phyloP scores from a whole-genome alignment of 495 filamentous ascomycete genomes.

The Penicillium tannophilum region DNA sequence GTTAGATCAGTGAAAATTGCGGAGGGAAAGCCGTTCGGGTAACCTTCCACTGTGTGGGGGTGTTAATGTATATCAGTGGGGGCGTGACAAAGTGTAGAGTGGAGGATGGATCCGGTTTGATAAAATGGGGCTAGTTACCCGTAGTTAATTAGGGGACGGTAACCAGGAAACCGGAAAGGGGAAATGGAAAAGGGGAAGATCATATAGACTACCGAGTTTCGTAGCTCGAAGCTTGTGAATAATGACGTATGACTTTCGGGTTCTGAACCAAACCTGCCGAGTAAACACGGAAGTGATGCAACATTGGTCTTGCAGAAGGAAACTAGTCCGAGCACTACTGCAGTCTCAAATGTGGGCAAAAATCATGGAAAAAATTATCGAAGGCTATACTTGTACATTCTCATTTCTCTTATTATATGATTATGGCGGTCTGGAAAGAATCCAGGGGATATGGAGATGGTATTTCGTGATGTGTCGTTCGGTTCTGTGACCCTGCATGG shows the following conservation, averaged over 20 bases:
- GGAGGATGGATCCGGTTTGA: too few relatives aligned
- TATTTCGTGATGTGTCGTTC: not conserved
- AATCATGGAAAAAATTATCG: conserved; percentile 2
- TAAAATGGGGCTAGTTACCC: too few relatives aligned
- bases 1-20: not conserved
- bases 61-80: not conserved
- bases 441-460: not conserved
- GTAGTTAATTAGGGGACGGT: too few relatives aligned
- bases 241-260: not conserved
- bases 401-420: not conserved
- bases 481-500: not conserved
- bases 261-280: conserved; percentile 5
- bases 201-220: not conserved
- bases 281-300: conserved; percentile 17
- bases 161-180: not conserved
- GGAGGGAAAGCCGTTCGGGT: conserved; percentile 17
- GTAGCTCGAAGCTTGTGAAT: not conserved
- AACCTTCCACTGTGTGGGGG: conserved; percentile 16
- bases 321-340: conserved; percentile 22
- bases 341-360: conserved; percentile 12
- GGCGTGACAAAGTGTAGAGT: not conserved
- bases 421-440: not conserved
- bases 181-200: not conserved
- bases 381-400: not conserved
- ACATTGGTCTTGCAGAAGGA: conserved; percentile 11